Conservation (phyloP, 192 early-diverging fungal genomes). For the Rhizophagus prolifer region DNA sequence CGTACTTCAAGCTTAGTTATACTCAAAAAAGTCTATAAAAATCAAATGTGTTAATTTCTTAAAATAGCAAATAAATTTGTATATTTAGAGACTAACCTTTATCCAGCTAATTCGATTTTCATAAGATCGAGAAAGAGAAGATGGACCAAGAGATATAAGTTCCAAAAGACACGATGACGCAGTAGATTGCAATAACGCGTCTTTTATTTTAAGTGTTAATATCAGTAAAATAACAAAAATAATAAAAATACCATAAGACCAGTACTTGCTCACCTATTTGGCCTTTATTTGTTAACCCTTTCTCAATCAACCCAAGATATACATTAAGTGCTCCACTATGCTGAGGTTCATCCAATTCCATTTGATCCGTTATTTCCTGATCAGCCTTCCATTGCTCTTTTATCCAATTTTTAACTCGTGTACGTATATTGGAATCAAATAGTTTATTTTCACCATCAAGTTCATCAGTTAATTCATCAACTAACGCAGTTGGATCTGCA, state of each 20-base stretch:
- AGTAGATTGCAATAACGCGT: constrained; percentile 62
- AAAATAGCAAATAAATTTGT: neutral
- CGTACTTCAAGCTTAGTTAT: constrained; percentile 66
- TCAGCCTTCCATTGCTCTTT: constrained; percentile 38
- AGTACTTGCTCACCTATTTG: constrained; percentile 23
- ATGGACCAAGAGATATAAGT: constrained; percentile 66
- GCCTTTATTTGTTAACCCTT: constrained; percentile 51
- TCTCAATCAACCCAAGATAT: constrained; percentile 62
- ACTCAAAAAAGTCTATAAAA: constrained; percentile 51
- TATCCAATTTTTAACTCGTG: constrained; percentile 34
- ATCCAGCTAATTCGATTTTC: constrained; percentile 49
- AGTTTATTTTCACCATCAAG: constrained; percentile 40
- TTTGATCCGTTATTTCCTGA: constrained; percentile 44
- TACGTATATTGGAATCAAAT: constrained; percentile 34
- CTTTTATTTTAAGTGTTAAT: constrained; percentile 28
- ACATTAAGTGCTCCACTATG: constrained; percentile 41
- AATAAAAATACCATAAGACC: neutral
- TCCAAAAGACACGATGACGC: constrained; percentile 67
- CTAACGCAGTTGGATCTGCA: constrained; percentile 57
- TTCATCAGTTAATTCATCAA: constrained; percentile 47
- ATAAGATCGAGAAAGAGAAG: constrained; percentile 52
- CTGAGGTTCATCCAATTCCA: constrained; percentile 35
- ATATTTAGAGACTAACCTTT: constrained; percentile 25
- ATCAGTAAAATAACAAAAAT: neutral
- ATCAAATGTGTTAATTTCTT: neutral